These are phyloP conservation scores for Xylaria sp. DNA, from an alignment of 2,329 filamentous ascomycete species.

Conservation along the genomic window DNA sequence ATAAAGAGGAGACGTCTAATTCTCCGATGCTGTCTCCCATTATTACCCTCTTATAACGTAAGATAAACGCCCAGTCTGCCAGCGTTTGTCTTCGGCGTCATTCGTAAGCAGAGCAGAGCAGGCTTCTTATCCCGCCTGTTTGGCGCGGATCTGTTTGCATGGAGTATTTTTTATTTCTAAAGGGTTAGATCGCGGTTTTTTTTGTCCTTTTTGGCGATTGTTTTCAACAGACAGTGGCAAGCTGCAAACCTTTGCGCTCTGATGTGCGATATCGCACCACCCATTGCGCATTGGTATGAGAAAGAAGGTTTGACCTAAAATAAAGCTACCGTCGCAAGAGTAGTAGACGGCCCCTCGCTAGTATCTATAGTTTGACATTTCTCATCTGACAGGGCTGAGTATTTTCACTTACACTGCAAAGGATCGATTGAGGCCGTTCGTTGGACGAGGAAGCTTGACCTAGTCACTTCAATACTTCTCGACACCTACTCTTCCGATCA, in stretches of 20 bases:
- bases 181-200: not conserved
- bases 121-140: not conserved
- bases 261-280: slow-evolving; percentile 20
- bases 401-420: not conserved
- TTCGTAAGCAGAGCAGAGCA: slow-evolving; percentile 11
- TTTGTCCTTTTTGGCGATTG: no score
- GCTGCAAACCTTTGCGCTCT: not conserved
- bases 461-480: not conserved
- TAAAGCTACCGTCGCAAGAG: not conserved
- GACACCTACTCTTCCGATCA: not conserved
- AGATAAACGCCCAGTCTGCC: slow-evolving; percentile 22
- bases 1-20: slow-evolving; percentile 21
- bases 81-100: not conserved
- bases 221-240: not conserved
- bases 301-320: slow-evolving; percentile 3
- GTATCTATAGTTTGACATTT: not conserved
- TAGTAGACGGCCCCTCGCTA: not conserved
- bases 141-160: not conserved
- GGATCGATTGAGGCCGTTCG: not conserved
- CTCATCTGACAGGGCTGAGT: not conserved
- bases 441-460: not conserved
- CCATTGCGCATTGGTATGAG: slow-evolving; percentile 1
- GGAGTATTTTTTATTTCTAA: not conserved
- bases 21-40: slow-evolving; percentile 16
- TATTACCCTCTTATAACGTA: slow-evolving; percentile 35